These are phyloP conservation scores for Periglandula ipomoeae DNA, from an alignment of 2,329 filamentous ascomycete species.

Conservation along the genomic window DNA sequence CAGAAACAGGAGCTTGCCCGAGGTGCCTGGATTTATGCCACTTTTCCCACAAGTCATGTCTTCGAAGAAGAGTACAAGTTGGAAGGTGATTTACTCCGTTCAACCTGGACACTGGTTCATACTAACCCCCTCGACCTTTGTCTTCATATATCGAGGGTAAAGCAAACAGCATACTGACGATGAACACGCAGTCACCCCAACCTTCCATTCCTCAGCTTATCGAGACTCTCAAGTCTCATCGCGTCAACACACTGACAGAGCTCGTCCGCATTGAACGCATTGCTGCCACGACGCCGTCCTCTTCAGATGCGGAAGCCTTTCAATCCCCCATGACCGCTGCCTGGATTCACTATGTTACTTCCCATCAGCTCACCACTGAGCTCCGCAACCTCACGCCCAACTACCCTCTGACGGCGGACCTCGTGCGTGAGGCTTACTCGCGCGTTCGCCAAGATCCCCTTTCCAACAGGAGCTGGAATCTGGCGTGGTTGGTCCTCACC, in stretches of 20 bases:
- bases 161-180: background rate
- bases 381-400: constrained; percentile 57
- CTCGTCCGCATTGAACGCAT: constrained; percentile 62
- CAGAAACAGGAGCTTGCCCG: background rate
- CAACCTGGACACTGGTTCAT: background rate
- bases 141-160: background rate
- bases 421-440: constrained; percentile 55
- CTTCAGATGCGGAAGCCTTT: constrained; percentile 49
- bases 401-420: constrained; percentile 58
- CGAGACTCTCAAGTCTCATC: constrained; percentile 53
- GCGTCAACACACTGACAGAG: constrained; percentile 65
- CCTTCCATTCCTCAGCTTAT: constrained; percentile 51
- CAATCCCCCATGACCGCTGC: constrained; percentile 59
- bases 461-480: constrained; percentile 65
- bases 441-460: constrained; percentile 54
- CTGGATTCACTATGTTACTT: constrained; percentile 64
- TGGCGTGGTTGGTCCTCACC: constrained; percentile 61
- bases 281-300: constrained; percentile 47
- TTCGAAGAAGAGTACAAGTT: background rate
- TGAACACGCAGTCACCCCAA: constrained; percentile 25
- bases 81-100: background rate
- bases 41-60: background rate
- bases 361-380: constrained; percentile 60
- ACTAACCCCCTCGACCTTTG: background rate
- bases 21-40: background rate